A percentile compares a stretch with the other conserved stretches of the same genome.
Evolutionary conservation across 371 early-diverging fungal genomes (phyloP).

Genomic region (Haplosporangium sp.): DNA sequence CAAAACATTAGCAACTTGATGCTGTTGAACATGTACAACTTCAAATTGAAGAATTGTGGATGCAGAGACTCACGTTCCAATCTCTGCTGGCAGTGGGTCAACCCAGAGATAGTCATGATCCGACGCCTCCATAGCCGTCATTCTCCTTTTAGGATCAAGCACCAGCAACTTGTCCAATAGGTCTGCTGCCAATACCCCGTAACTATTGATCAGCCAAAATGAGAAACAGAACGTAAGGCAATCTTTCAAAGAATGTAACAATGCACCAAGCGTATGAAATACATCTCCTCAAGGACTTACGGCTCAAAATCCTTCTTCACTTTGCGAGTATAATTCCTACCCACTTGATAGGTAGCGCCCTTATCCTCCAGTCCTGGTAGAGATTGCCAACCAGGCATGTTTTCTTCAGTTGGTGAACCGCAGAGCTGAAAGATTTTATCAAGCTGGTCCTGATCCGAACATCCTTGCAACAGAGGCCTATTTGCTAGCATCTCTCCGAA

Average conservation of each 20-base stretch:
- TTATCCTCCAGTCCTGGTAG: slow-evolving; percentile 71
- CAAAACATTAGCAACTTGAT: not conserved
- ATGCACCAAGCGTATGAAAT: too few species aligned
- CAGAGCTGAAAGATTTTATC: slow-evolving; percentile 83
- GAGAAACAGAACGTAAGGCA: too few species aligned
- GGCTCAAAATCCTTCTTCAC: slow-evolving; percentile 67
- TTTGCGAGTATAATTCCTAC: slow-evolving; percentile 57
- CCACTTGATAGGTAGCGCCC: slow-evolving; percentile 40
- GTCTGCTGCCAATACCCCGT: slow-evolving; percentile 71
- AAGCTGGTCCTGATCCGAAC: slow-evolving; percentile 84
- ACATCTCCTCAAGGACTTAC: slow-evolving; percentile 9
- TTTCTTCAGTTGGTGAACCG: slow-evolving; percentile 82
- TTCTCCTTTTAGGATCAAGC: slow-evolving; percentile 78
- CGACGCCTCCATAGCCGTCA: slow-evolving; percentile 81
- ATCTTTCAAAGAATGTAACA: not conserved
- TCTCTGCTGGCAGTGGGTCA: slow-evolving; percentile 70
- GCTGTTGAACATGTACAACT: not conserved
- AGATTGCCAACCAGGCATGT: slow-evolving; percentile 76
- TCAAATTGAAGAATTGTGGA: not conserved
- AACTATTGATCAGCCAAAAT: slow-evolving; percentile 12
- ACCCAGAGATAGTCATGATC: slow-evolving; percentile 78
- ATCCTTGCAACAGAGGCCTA: slow-evolving; percentile 84
- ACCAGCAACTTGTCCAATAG: slow-evolving; percentile 80
- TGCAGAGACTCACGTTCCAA: slow-evolving; percentile 59
- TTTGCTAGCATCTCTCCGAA: slow-evolving; percentile 86